Base-by-base conservation (phyloP, 202 grass and related monocot species). In the Zizania palustris region DNA sequence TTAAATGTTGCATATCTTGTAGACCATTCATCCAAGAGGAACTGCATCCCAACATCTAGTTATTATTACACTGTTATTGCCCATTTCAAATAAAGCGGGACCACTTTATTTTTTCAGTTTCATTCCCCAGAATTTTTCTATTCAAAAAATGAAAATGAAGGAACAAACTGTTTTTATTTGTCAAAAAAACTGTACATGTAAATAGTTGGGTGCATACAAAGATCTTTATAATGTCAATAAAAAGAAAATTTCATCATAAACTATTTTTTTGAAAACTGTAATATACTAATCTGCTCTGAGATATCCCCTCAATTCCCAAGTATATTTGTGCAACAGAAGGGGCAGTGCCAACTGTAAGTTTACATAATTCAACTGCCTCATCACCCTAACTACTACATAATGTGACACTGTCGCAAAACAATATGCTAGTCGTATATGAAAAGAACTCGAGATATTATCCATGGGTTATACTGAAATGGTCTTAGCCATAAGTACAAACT, bases 11-110 rank as follows among this genome's bases (percentile, higher is more conserved):
- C 34, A 71, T 53, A 60, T 34, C 80, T 65, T 81, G 75, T 72
- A 75, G 40, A 80, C 92, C 86, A 64, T 75, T 73, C 67, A 76
- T 75, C 87, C 95, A 88, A 16, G 87, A 86, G 20, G 67, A 88
- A 85, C 95, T 98, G 88, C 89, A 73, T 45, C 19, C 58, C 43
- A 54, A 77, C 81, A 54, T 84, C 8, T 21, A 41, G 61, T 71
- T 86, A 72, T 63, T 58, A 63, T 57, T 56, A 38, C 34, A 69
- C 1, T 63, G 22, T 57, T 48, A 48, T 14, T 49, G 21, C 2
- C 7, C 14, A 39, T 63, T 79, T 45, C n/a, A 34, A 63, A 81
- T 76, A 39, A 66, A 59, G 5, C 7, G 13, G 39, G 18, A 9
- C 5, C 15, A 35, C 9, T 39, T 61, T 18, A 28, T 28, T 28